phyloP scores from a whole-genome alignment of 2,329 filamentous ascomycete species.

The Aureobasidium namibiae region DNA sequence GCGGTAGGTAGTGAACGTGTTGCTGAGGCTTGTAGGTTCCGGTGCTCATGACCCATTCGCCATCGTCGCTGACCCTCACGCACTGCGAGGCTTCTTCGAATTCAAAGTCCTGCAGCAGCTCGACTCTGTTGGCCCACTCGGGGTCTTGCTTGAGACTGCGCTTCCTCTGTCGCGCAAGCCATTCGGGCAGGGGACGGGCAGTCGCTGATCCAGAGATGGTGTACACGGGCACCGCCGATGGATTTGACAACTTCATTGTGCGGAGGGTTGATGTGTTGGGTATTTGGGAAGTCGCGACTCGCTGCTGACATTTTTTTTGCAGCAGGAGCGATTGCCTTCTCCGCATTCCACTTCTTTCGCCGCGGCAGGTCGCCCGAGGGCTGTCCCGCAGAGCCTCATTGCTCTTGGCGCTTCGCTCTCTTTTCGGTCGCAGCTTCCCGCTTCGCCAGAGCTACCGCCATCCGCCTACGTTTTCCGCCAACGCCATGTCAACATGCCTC shows the following conservation, averaged over 20 bases:
- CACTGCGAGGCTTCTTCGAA: conserved; percentile 94
- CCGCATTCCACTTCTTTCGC: not conserved
- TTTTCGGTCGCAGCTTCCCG: not conserved
- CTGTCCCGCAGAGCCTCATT: conserved; percentile 2
- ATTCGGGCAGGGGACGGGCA: conserved; percentile 82
- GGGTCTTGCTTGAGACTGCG: conserved; percentile 84
- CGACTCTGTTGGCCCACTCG: conserved; percentile 88
- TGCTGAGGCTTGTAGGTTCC: conserved; percentile 72
- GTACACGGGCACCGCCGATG: conserved; percentile 80
- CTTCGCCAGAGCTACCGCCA: not conserved
- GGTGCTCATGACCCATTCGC: conserved; percentile 94
- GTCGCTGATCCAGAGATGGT: conserved; percentile 89
- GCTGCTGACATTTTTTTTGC: conserved; percentile 10
- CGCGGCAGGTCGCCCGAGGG: not conserved
- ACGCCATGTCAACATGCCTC: not conserved
- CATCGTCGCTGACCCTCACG: conserved; percentile 85
- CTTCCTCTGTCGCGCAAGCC: conserved; percentile 85
- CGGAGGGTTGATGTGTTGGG: not conserved
- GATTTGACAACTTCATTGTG: conserved; percentile 71
- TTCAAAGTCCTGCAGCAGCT: conserved; percentile 93
- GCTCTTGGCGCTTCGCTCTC: not conserved
- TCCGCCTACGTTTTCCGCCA: not conserved
- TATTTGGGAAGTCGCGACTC: not conserved
- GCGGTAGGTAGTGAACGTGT: conserved; percentile 88
- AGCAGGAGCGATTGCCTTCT: not conserved